Evolutionary conservation across 2,329 filamentous ascomycete species (phyloP), one percentile per base, ranked within the genome.

Genomic region (Dothistroma pini): DNA sequence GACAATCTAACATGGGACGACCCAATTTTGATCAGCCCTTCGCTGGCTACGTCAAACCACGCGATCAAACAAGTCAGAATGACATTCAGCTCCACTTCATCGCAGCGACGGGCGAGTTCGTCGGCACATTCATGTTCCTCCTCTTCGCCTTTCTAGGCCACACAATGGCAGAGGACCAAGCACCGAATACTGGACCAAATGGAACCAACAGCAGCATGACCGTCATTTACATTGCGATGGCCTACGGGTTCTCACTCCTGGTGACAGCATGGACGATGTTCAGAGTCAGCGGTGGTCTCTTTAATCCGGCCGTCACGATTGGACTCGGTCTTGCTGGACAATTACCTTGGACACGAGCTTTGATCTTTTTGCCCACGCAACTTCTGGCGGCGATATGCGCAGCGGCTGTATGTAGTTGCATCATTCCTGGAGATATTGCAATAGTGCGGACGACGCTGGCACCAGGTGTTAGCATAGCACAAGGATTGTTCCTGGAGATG

Each of bases 241-340:
- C 67, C 61, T 76, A 75, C 61, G 74, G 75, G 6, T 74, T 75
- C 61, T 74, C 72, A 0, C 67, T 77, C 1, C 72, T 74, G 12
- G 75, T 76, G 14, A 76, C 75, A n/a, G 74, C 72, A 4, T 76
- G 74, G 72, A 66, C 72, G 1, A 70, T 74, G 61, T 74, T 71
- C 65, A 62, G 72, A 32, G 69, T 74, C 56, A 66, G 58, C 54
- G 72, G 72, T 25, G 70, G 70, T 11, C 58, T 71, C 10, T 70
- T 70, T 61, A 71, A 71, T 54, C 71, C 71, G 12, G 71, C 70
- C 2, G 70, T 75, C 11, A 73, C 71, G 5, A 56, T 75, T 4
- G 72, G 66, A 2, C 66, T 75, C 58, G 62, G 68, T 29, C 10
- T 72, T 8, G 66, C 69, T 9, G 70, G 70, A 14, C 63, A 64